Evolutionary conservation across 78 protist genomes (phyloP).

Genomic region (Polysphondylium violaceum): DNA sequence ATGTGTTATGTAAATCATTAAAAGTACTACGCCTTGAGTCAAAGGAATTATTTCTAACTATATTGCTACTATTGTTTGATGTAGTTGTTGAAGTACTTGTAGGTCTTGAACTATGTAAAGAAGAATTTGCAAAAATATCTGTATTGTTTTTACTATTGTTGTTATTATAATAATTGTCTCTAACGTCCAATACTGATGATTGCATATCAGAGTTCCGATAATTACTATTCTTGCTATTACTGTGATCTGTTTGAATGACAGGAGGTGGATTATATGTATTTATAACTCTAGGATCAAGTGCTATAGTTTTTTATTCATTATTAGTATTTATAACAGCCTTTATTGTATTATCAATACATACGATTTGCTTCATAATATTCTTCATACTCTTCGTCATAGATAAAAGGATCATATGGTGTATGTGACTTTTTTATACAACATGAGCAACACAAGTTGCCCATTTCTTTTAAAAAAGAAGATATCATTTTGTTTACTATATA

Average conservation of each 20-base stretch:
- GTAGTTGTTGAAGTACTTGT: neutral
- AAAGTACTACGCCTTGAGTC: neutral
- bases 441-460: constrained; percentile 64
- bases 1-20: constrained; percentile 15
- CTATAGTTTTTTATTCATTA: neutral
- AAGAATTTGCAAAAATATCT: too few relatives aligned
- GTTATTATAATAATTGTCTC: constrained; percentile 24
- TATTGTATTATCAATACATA: neutral
- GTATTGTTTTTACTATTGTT: neutral
- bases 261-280: constrained; percentile 65
- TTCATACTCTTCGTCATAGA: constrained; percentile 79
- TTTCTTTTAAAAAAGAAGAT: neutral
- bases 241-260: constrained; percentile 17
- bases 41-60: too few relatives aligned
- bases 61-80: constrained; percentile 10
- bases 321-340: neutral
- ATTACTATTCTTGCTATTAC: constrained; percentile 2
- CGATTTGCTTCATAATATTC: constrained; percentile 61
- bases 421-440: constrained; percentile 53
- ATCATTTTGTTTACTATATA: neutral
- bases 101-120: neutral
- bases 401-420: constrained; percentile 77
- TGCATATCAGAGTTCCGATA: neutral
- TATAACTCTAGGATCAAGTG: constrained; percentile 42
- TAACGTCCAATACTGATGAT: constrained; percentile 12